phyloP scores from a whole-genome alignment of 768 basidiomycete species.

The Boletus coccyginus region DNA sequence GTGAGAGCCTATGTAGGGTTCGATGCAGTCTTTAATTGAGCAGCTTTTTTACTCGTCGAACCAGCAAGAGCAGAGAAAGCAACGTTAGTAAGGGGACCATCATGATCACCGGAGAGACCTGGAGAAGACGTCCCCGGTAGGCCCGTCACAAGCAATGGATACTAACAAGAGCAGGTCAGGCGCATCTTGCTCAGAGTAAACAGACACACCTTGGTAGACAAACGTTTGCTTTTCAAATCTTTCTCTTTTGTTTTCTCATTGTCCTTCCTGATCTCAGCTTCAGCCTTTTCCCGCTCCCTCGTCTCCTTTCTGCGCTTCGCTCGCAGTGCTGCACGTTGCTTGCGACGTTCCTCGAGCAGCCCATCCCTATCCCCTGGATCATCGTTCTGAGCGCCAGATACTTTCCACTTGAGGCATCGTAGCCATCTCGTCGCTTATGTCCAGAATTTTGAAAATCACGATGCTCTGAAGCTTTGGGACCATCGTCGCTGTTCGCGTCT shows the following conservation, averaged over 20 bases:
- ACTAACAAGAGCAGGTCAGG: constrained; percentile 36
- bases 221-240: constrained; percentile 35
- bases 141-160: constrained; percentile 72
- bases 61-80: constrained; percentile 66
- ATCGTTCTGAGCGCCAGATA: constrained; percentile 40
- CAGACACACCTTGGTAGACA: constrained; percentile 48
- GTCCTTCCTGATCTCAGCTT: constrained; percentile 56
- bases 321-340: constrained; percentile 75
- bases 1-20: constrained; percentile 85
- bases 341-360: constrained; percentile 74
- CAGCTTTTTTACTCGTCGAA: constrained; percentile 44
- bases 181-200: neutral
- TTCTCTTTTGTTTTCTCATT: constrained; percentile 49
- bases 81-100: constrained; percentile 55
- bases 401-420: constrained; percentile 68
- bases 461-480: constrained; percentile 12
- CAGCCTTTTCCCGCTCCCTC: constrained; percentile 71
- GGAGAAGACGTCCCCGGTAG: constrained; percentile 19
- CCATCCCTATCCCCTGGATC: constrained; percentile 73
- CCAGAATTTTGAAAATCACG: neutral
- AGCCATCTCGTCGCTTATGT: constrained; percentile 35
- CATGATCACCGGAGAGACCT: constrained; percentile 28
- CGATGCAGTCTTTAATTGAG: constrained; percentile 63
- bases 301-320: constrained; percentile 85
- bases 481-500: constrained; percentile 31